Conservation (phyloP, 441 rosid genomes). For the Arabidopsis hybrid region DNA sequence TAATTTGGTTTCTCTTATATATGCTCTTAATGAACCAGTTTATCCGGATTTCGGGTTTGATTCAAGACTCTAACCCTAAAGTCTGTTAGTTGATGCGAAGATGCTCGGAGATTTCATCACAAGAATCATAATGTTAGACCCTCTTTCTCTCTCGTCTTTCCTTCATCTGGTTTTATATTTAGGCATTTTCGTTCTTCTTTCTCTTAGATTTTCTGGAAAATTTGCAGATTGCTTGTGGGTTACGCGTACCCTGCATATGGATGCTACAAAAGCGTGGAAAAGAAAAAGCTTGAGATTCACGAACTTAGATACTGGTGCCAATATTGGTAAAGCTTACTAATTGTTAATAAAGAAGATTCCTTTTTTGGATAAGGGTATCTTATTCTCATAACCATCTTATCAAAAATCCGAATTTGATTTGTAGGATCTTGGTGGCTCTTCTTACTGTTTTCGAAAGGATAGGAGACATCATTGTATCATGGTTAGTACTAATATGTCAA, state of each 20-base stretch:
- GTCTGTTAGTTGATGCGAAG: constrained; percentile 34
- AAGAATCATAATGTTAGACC: constrained; percentile 58
- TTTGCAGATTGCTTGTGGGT: constrained; percentile 69
- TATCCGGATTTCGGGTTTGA: constrained; percentile 20
- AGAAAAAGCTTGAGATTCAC: constrained; percentile 60
- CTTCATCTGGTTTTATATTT: constrained; percentile 5
- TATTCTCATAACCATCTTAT: neutral
- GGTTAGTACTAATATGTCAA: constrained; percentile 45
- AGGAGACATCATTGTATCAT: constrained; percentile 62
- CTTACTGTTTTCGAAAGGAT: constrained; percentile 74
- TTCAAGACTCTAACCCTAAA: neutral
- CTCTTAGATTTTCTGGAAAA: neutral
- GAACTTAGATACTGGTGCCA: constrained; percentile 88
- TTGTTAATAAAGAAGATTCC: neutral
- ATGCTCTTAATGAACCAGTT: neutral
- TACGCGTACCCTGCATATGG: constrained; percentile 85
- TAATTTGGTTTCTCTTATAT: neutral
- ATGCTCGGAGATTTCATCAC: constrained; percentile 72
- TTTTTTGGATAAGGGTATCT: constrained; percentile 15
- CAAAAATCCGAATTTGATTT: constrained; percentile 12
- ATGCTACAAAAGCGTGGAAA: constrained; percentile 80
- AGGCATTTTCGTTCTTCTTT: neutral
- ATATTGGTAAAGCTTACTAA: constrained; percentile 62
- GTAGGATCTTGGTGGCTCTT: constrained; percentile 80
- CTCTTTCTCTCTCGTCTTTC: neutral